A percentile compares a stretch with the other conserved stretches of the same genome.
Evolutionary conservation across 2,329 filamentous ascomycete genomes (phyloP).

Genomic region (Talaromyces verruculosus): DNA sequence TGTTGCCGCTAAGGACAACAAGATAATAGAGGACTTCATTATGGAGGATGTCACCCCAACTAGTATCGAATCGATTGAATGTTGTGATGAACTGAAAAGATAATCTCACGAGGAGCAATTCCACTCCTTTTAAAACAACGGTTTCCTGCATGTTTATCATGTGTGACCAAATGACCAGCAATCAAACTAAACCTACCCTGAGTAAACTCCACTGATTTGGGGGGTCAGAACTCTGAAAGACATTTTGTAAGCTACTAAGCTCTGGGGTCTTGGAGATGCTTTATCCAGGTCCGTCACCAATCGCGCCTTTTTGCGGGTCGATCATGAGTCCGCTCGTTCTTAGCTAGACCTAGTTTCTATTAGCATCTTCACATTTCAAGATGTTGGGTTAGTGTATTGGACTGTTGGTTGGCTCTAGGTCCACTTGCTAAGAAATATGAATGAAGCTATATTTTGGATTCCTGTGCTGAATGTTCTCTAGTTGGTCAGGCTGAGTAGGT

Average conservation of each 20-base stretch:
- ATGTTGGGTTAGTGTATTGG: background rate
- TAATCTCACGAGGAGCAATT: background rate
- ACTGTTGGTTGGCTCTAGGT: background rate
- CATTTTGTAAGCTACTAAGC: background rate
- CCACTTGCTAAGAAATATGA: background rate
- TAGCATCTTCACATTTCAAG: background rate
- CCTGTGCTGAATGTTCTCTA: background rate
- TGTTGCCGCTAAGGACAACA: constrained; percentile 26
- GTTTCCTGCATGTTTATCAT: background rate
- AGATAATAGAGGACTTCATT: constrained; percentile 29
- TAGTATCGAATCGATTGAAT: background rate
- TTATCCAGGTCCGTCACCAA: background rate
- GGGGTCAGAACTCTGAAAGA: background rate
- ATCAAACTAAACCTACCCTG: background rate
- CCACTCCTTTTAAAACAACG: background rate
- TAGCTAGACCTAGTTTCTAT: background rate
- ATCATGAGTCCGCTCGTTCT: background rate
- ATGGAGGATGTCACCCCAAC: background rate
- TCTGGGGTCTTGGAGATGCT: background rate
- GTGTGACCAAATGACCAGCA: background rate
- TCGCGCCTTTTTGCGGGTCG: background rate
- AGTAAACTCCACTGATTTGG: background rate
- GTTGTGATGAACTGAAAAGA: background rate
- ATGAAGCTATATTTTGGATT: constrained; percentile 1
- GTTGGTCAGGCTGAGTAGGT: background rate